Evolutionary conservation across 2,329 filamentous ascomycete species (phyloP).

Genomic region (Arthrobotrys conoides): DNA sequence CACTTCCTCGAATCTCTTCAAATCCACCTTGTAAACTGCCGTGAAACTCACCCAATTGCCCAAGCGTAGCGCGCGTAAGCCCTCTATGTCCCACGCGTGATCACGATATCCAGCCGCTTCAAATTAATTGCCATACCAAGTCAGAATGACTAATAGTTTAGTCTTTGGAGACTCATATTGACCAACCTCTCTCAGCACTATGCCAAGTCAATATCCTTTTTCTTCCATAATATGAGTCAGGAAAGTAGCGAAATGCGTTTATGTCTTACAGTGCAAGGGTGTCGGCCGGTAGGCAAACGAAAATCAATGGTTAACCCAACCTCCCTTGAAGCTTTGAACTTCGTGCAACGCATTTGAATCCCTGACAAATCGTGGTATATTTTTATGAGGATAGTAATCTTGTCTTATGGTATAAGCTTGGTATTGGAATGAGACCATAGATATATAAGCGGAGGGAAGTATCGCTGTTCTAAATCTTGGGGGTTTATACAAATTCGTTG

Average conservation of each 20-base stretch:
- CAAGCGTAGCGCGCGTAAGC: too few species aligned
- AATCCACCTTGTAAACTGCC: neutral
- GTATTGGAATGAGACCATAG: neutral
- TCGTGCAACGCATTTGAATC: constrained; percentile 16
- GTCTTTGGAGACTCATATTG: constrained; percentile 8
- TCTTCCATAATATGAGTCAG: constrained; percentile 8
- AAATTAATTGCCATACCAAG: neutral
- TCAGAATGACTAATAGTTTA: constrained; percentile 6
- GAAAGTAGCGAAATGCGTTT: neutral
- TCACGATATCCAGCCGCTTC: too few species aligned
- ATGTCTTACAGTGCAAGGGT: constrained; percentile 1
- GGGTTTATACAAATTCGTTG: too few species aligned
- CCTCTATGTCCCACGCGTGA: too few species aligned
- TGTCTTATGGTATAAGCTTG: neutral
- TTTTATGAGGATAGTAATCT: neutral
- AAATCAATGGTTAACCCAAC: constrained; percentile 2
- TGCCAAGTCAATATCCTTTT: neutral
- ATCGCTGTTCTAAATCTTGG: neutral
- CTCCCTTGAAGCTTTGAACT: neutral
- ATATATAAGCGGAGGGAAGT: neutral
- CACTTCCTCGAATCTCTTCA: neutral
- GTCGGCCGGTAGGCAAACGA: neutral
- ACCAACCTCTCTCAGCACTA: constrained; percentile 14
- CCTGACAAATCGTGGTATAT: neutral
- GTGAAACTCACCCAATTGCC: neutral